These are phyloP conservation scores for Fagus crenata DNA, from an alignment of 306 rosid genomes.

Conservation along the genomic window DNA sequence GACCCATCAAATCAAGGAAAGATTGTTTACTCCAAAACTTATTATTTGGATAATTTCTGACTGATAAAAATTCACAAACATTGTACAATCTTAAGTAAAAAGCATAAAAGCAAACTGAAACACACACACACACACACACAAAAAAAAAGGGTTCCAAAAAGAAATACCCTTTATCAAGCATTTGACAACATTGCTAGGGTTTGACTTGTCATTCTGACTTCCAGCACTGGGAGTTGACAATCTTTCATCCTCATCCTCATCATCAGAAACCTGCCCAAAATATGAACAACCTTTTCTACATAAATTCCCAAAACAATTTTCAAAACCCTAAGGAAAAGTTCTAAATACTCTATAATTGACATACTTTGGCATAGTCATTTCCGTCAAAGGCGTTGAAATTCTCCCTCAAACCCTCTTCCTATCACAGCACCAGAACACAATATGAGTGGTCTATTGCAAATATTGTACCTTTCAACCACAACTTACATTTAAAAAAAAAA, in stretches of 20 bases:
- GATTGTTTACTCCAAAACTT: background rate
- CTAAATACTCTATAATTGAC: background rate
- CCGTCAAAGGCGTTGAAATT: conserved; percentile 37
- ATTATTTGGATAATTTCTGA: background rate
- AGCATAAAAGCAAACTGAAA: background rate
- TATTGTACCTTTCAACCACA: background rate
- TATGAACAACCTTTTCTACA: background rate
- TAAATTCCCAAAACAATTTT: background rate
- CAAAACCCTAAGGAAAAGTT: background rate
- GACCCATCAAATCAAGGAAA: background rate
- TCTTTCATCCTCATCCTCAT: conserved; percentile 70
- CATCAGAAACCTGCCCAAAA: conserved; percentile 50
- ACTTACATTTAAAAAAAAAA: background rate
- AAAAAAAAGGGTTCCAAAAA: background rate
- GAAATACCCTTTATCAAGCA: conserved; percentile 46
- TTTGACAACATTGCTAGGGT: conserved; percentile 31
- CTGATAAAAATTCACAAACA: background rate
- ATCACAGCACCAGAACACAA: conserved; percentile 12
- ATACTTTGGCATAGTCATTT: conserved; percentile 47
- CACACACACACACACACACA: too few relatives aligned
- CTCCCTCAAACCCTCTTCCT: conserved; percentile 71
- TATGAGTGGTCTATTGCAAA: background rate
- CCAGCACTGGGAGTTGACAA: conserved; percentile 51
- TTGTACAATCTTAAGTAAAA: background rate
- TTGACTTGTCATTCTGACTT: conserved; percentile 66